Base-by-base conservation (phyloP, 495 filamentous ascomycete species). In the Penicillium ochrochloron region DNA sequence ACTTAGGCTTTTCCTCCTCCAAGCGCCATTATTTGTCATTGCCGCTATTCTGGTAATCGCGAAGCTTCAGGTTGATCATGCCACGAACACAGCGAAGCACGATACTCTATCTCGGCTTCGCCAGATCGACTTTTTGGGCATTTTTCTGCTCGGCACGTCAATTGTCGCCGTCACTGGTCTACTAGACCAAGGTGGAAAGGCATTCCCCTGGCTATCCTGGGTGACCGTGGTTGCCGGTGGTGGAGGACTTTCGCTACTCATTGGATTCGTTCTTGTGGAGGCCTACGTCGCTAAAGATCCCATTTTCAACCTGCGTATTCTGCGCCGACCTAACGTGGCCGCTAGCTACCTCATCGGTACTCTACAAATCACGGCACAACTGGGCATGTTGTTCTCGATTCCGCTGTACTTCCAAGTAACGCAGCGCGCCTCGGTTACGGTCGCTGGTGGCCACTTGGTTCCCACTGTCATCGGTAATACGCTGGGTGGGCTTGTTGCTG, bases 331-430 rank as follows among this genome's bases (percentile, higher is more conserved):
- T 35, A 88, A 89, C 48, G 82, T 87, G 1, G 70, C 86, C 0
- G 66, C 81, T 0, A 81, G 82, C 14, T 90, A 88, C 63, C 29
- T 85, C 0, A 82, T 87, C 51, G 74, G 80, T 31, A 75, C 73
- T 0, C 73, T 86, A 0, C 88, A 90, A 41, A 76, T 73, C 0
- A 81, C 80, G 0, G 86, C 88, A 0, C 89, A 92, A 62, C 62
- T 88, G 2, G 68, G 83, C 78, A 79, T 70, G 80, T 75, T 70
- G 60, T 82, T 71, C 64, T 72, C 70, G 11, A 83, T 91, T 0
- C 89, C 89, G 0, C 74, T 92, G 0, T 92, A 91, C 70, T 91
- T 91, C 67, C 86, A 89, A 64, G 82, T 90, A n/a, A 89, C 87
- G 0, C 66, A 77, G 5, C 70, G 77, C 0, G 80, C 80, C 6